Evolutionary conservation across 2,329 filamentous ascomycete species (phyloP).

Genomic region (Trichothecium roseum): DNA sequence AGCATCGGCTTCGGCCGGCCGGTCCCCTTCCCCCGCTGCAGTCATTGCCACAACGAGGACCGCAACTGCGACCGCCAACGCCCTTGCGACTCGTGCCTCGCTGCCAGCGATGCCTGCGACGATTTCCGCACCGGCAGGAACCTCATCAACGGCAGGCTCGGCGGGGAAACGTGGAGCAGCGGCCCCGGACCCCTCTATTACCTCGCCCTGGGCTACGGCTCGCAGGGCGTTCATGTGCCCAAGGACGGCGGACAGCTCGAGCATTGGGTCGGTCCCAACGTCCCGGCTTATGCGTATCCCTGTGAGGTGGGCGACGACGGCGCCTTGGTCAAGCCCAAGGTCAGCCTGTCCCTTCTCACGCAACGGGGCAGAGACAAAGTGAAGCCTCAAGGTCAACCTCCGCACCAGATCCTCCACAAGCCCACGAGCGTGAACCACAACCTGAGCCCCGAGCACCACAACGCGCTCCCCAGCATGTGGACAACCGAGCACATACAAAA

Average conservation of each 20-base stretch:
- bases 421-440: no score
- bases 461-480: no score
- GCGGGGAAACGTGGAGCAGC: conserved; percentile 2
- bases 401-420: no score
- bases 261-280: conserved; percentile 16
- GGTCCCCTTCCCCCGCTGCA: conserved; percentile 15
- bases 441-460: no score
- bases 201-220: conserved; percentile 15
- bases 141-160: conserved; percentile 9
- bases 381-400: no score
- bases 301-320: no score
- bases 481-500: no score
- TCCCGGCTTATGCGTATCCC: no score
- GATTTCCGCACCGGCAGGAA: conserved; percentile 3
- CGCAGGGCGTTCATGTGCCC: conserved; percentile 12
- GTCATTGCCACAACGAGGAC: conserved; percentile 10
- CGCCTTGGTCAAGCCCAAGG: no score
- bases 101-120: conserved; percentile 6
- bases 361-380: no score
- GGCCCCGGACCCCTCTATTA: conserved; percentile 11
- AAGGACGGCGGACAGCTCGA: conserved; percentile 10
- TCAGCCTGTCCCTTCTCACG: no score
- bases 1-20: conserved; percentile 19
- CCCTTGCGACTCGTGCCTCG: conserved; percentile 24
- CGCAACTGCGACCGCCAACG: conserved; percentile 24